Conservation (phyloP, 495 filamentous ascomycete species). For the Trichoderma reesei region DNA sequence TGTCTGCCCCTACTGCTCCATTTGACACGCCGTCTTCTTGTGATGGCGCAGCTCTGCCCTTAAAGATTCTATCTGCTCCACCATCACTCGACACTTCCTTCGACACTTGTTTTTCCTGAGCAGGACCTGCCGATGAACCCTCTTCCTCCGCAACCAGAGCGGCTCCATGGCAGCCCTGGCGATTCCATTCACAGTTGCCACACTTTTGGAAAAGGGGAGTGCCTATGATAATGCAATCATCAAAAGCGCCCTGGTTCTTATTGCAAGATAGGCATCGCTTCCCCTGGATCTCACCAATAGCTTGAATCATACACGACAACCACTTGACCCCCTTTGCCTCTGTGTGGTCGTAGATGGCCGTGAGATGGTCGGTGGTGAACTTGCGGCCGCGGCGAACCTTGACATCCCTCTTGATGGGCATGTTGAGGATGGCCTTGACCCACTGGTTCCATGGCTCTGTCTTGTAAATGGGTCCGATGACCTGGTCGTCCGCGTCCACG, state of each 20-base stretch:
- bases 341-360: conserved; percentile 17
- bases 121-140: neutral
- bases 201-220: conserved; percentile 20
- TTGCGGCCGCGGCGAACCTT: conserved; percentile 19
- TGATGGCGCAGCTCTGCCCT: too few species aligned
- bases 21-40: too few species aligned
- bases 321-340: conserved; percentile 23
- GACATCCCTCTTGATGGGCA: conserved; percentile 20
- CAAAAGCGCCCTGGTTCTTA: conserved; percentile 17
- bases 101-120: neutral
- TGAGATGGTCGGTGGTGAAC: conserved; percentile 19
- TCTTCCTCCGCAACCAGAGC: neutral
- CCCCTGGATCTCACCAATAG: conserved; percentile 19
- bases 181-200: conserved; percentile 28
- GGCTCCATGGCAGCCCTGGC: conserved; percentile 19
- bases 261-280: conserved; percentile 19
- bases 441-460: conserved; percentile 14
- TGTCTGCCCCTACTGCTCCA: too few species aligned
- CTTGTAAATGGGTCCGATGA: conserved; percentile 15
- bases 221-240: conserved; percentile 19
- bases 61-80: too few species aligned
- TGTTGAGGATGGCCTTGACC: conserved; percentile 12
- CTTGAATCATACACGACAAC: conserved; percentile 25
- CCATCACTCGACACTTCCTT: neutral
- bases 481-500: conserved; percentile 11